Base-by-base conservation (phyloP, 257 asterid genomes). In the Solanum clarkiae region DNA sequence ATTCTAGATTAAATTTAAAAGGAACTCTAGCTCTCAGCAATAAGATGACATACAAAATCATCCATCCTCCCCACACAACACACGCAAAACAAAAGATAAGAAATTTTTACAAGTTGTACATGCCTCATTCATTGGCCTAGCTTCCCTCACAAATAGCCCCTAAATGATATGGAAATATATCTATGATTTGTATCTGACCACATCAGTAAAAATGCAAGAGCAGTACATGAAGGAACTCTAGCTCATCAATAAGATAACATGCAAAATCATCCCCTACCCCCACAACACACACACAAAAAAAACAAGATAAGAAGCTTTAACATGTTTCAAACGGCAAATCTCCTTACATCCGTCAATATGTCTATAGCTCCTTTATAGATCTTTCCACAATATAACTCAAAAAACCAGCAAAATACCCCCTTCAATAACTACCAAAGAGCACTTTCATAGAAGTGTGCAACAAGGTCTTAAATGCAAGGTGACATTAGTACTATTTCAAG, bases 111-210 rank as follows among this genome's bases (percentile, higher is more conserved):
- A 32, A 68, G n/a, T 5, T 68, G 49, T 89, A 68, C 44, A 84
- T 84, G 89, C 92, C 84, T 6, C 36, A 60, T 22, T n/a, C 68
- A n/a, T 60, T 60, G 68, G 87, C 87, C 91, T 96, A 86, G 94
- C 88, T 86, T 91, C 94, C 93, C 92, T 95, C 42, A 65, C 47
- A 80, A 94, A 89, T 86, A 93, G 84, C 86, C 92, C 91, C 97
- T 95, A 83, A 72, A 86, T 71, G 87, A 87, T 24, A 86, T 86
- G 82, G 84, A 15, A 82, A 65, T 70, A 57, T 69, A 86, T 83
- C 62, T 40, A 84, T 84, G 69, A 88, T 70, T 47, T 77, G 45
- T 45, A 45, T 53, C 26, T n/a, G 14, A 60, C 32, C 45, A 32
- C 49, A 70, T 10, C 15, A 71, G 10, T n/a, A n/a, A 60, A 60